Evolutionary conservation across 331 rosid genomes (phyloP), one percentile per base, ranked within the genome.

Genomic region (Quercus phellos): DNA sequence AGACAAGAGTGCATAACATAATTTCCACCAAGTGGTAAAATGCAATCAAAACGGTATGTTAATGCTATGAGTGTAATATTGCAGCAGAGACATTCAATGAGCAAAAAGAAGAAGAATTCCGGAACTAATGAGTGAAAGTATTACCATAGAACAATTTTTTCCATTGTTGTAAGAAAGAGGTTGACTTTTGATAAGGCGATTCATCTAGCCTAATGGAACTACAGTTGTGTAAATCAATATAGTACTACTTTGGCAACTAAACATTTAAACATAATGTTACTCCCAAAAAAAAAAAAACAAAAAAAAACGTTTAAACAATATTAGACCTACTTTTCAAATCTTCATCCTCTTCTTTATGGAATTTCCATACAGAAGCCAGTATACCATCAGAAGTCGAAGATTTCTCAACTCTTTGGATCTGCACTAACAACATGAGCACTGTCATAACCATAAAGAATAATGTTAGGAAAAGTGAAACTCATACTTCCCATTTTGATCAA

Each of bases 331-430:
- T 61, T 29, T 14, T 61, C 42, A 61, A 17, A 32, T 66, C 71
- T 32, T 63, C 83, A 38, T 70, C 51, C 43, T 86, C 85, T 68
- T 86, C 80, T 66, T 77, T 77, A 72, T 83, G 91, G 19, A 90
- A 90, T 84, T 83, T 92, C 96, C 88, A 86, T 74, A 92, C 96
- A 16, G 96, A 90, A 83, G 90, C 90, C 90, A 92, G 67, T 71
- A 92, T 86, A 34, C 85, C 90, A 60, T 42, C 69, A 6, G 82
- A 80, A 30, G 80, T 76, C n/a, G 90, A 85, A 78, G 92, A 22
- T 14, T 85, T 85, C 70, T 73, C 74, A 29, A 5, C 18, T 30
- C 74, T 51, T 55, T 82, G 88, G 19, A 61, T 81, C 90, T 87
- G 85, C 55, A 84, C 53, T 21, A 50, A 63, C 38, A 11, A 18